Conservation (phyloP, 305 asterid genomes). For the Solanum hybrid region DNA sequence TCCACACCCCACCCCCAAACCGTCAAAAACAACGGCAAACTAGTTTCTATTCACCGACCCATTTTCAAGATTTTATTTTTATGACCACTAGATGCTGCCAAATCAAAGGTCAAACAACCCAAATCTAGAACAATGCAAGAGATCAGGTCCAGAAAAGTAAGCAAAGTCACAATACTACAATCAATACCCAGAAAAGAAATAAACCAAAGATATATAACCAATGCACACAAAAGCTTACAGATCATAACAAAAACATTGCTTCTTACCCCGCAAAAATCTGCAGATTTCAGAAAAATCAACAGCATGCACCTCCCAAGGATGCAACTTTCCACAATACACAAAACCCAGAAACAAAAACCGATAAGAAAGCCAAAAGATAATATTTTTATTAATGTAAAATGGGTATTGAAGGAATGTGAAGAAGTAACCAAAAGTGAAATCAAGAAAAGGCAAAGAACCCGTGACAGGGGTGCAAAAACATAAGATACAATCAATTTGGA, state of each 20-base stretch:
- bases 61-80: background rate
- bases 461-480: background rate
- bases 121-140: background rate
- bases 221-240: background rate
- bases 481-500: background rate
- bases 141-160: background rate
- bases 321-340: background rate
- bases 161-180: background rate
- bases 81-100: background rate
- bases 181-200: background rate
- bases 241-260: background rate
- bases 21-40: background rate
- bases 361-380: background rate
- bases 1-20: background rate
- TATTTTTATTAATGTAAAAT: background rate
- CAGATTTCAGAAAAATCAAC: background rate
- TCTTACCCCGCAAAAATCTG: background rate
- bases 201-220: background rate
- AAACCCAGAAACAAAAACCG: background rate
- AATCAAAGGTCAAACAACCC: constrained; percentile 3
- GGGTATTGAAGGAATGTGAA: background rate
- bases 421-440: background rate
- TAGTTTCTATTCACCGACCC: background rate
- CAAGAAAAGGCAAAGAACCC: constrained; percentile 3
- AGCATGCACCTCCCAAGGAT: background rate